Evolutionary conservation across 805 yeast genomes (phyloP).

Genomic region (Yamadazyma endophytica): DNA sequence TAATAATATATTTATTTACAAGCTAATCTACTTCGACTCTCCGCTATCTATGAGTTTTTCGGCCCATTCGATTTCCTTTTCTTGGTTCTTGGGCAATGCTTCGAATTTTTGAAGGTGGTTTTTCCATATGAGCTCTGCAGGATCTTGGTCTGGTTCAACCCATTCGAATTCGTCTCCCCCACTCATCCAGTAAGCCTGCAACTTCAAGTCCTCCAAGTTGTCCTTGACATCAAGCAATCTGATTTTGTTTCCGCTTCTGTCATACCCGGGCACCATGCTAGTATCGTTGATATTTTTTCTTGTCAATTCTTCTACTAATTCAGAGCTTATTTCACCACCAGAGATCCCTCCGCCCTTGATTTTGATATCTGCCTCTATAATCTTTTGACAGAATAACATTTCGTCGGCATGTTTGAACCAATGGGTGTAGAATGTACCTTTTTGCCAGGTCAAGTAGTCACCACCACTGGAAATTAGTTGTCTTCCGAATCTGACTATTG

Average conservation of each 20-base stretch:
- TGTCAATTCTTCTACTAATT: slow-evolving; percentile 35
- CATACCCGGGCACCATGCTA: slow-evolving; percentile 28
- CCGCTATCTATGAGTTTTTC: slow-evolving; percentile 36
- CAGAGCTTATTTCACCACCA: slow-evolving; percentile 27
- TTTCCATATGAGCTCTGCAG: slow-evolving; percentile 58
- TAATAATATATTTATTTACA: background rate
- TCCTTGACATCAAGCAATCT: slow-evolving; percentile 40
- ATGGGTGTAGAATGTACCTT: slow-evolving; percentile 58
- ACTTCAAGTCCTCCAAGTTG: slow-evolving; percentile 60
- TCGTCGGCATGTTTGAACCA: slow-evolving; percentile 68
- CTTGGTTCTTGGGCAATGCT: slow-evolving; percentile 12
- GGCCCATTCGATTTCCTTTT: slow-evolving; percentile 33
- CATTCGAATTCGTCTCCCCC: slow-evolving; percentile 86
- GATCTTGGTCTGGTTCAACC: slow-evolving; percentile 90
- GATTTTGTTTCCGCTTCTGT: slow-evolving; percentile 34
- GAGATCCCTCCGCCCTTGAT: slow-evolving; percentile 47
- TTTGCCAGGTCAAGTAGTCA: slow-evolving; percentile 54
- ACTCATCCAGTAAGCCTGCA: slow-evolving; percentile 83
- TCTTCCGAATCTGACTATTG: slow-evolving; percentile 39
- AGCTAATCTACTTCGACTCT: background rate
- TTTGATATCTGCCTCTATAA: slow-evolving; percentile 62
- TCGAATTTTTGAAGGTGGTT: slow-evolving; percentile 22
- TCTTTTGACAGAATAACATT: slow-evolving; percentile 58
- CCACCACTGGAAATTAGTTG: slow-evolving; percentile 42
- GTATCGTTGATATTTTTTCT: slow-evolving; percentile 23